phyloP scores from a whole-genome alignment of 192 early-diverging fungal species.

The Coemansia sp. region DNA sequence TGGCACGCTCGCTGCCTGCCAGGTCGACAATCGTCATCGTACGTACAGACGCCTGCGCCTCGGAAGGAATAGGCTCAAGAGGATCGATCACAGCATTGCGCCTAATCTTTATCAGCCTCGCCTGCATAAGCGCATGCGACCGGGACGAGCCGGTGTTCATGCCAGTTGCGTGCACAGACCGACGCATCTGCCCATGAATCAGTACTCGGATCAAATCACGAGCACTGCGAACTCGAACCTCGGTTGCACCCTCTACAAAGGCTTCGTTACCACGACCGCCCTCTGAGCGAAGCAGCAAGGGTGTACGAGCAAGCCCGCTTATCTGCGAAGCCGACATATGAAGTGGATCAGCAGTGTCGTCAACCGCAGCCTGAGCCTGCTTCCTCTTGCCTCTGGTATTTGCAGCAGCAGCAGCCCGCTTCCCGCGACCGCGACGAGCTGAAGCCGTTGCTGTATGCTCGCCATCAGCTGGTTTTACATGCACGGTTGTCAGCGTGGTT shows the following conservation, averaged over 20 bases:
- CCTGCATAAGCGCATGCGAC: constrained; percentile 71
- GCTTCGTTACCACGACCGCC: constrained; percentile 49
- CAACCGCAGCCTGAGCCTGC: neutral
- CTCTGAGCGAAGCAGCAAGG: constrained; percentile 37
- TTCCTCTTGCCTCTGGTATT: neutral
- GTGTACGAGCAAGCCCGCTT: constrained; percentile 21
- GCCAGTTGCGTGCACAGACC: constrained; percentile 61
- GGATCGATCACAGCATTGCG: constrained; percentile 40
- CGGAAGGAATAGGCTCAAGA: neutral
- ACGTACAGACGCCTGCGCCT: constrained; percentile 34
- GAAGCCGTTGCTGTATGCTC: constrained; percentile 6
- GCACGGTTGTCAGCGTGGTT: constrained; percentile 47
- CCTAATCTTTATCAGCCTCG: constrained; percentile 62
- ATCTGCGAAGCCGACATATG: constrained; percentile 36
- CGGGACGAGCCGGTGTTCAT: constrained; percentile 61
- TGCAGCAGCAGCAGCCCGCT: neutral
- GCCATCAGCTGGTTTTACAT: constrained; percentile 9
- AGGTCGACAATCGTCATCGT: constrained; percentile 68
- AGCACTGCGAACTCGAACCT: constrained; percentile 59
- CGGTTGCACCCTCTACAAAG: constrained; percentile 66
- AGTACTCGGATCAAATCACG: constrained; percentile 65
- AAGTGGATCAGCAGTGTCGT: constrained; percentile 24
- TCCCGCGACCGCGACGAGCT: neutral
- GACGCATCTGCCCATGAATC: constrained; percentile 60
- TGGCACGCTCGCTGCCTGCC: constrained; percentile 69